Evolutionary conservation across 768 basidiomycete genomes (phyloP).

Genomic region (Basidioascus undulatus): DNA sequence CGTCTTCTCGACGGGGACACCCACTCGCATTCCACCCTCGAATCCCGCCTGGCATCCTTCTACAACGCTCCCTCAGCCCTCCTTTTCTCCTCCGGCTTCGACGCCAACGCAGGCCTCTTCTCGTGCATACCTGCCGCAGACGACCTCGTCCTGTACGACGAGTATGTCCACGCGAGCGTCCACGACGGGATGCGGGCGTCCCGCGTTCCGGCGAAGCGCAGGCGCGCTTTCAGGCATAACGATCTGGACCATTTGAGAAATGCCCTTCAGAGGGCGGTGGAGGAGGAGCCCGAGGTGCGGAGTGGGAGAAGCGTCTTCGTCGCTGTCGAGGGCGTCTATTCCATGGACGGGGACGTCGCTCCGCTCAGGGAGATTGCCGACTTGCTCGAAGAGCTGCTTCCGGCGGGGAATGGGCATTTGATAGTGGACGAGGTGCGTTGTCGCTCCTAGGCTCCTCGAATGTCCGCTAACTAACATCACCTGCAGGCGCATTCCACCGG

Average conservation of each 20-base stretch:
- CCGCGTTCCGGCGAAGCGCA: conserved; percentile 15
- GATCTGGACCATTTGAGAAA: no score
- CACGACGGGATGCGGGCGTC: conserved; percentile 69
- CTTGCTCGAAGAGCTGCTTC: conserved; percentile 32
- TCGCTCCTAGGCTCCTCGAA: background rate
- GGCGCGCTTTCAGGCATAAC: conserved; percentile 49
- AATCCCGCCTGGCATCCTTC: conserved; percentile 19
- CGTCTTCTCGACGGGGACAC: conserved; percentile 56
- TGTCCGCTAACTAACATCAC: background rate
- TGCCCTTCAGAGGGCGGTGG: no score
- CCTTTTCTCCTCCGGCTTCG: conserved; percentile 79
- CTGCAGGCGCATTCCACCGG: conserved; percentile 65
- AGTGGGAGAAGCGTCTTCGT: conserved; percentile 26
- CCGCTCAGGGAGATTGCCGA: conserved; percentile 45
- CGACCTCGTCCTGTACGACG: conserved; percentile 61
- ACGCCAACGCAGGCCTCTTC: conserved; percentile 77
- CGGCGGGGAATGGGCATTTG: conserved; percentile 38
- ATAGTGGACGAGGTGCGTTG: conserved; percentile 40
- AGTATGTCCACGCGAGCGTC: conserved; percentile 70
- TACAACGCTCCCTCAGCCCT: conserved; percentile 25
- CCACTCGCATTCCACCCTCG: conserved; percentile 39
- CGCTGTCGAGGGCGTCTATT: conserved; percentile 70
- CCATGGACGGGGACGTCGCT: conserved; percentile 84
- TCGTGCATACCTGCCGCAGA: conserved; percentile 47
- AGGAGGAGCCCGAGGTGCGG: conserved; percentile 22